Conservation (phyloP, 1,139 yeast genomes). For the Arxiozyma slooffiae region DNA sequence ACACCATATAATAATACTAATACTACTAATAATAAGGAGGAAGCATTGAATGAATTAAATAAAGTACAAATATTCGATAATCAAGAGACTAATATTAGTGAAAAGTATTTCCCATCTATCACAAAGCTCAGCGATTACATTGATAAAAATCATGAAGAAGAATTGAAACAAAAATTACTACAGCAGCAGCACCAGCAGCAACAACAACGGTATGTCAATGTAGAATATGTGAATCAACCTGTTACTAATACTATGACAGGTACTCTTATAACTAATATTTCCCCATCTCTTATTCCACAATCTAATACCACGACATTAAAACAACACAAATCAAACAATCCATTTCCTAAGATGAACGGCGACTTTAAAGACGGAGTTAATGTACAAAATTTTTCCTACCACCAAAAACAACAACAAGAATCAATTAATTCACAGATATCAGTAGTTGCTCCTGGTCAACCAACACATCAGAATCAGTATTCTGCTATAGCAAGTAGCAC, state of each 20-base stretch:
- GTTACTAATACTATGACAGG: too few species aligned
- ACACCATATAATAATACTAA: background rate
- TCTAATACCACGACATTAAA: slow-evolving; percentile 6
- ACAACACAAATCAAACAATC: slow-evolving; percentile 29
- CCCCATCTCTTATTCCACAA: background rate
- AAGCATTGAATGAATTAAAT: background rate
- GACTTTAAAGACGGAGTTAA: slow-evolving; percentile 3
- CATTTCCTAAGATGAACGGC: slow-evolving; percentile 26
- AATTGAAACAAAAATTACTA: background rate
- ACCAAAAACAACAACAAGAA: too few species aligned
- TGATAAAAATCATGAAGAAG: slow-evolving; percentile 13
- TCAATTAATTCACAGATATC: background rate
- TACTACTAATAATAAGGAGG: too few species aligned
- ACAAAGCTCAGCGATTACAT: slow-evolving; percentile 10
- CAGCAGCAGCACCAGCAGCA: background rate
- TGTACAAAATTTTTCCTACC: slow-evolving; percentile 1
- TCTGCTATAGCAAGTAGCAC: background rate
- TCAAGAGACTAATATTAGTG: slow-evolving; percentile 2
- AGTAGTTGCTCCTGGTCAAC: background rate
- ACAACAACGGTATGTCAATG: background rate
- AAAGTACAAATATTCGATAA: background rate
- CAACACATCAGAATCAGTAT: background rate
- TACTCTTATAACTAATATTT: too few species aligned
- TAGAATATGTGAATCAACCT: background rate
- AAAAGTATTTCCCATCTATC: slow-evolving; percentile 11